Percentiles rank a stretch among this genome's conserved stretches.
Conservation (phyloP, 768 basidiomycete genomes). For the Paxillus rubicundulus region DNA sequence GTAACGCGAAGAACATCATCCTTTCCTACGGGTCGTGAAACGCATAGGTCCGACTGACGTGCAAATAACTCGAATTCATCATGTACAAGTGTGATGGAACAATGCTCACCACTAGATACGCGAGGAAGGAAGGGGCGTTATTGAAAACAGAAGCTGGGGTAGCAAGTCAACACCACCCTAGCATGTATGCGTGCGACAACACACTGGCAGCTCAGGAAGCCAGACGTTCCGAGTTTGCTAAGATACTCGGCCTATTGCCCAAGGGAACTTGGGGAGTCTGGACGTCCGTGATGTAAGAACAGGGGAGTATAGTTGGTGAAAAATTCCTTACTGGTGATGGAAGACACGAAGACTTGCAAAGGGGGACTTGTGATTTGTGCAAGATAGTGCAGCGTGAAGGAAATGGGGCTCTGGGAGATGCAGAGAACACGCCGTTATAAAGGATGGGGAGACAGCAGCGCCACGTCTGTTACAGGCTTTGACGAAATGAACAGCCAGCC, state of each 20-base stretch:
- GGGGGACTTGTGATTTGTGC: background rate
- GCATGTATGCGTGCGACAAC: too few species aligned
- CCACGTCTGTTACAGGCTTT: background rate
- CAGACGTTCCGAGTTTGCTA: too few species aligned
- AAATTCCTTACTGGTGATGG: too few species aligned
- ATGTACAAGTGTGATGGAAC: conserved; percentile 9
- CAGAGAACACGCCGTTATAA: background rate
- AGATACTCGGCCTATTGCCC: too few species aligned
- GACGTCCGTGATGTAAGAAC: too few species aligned
- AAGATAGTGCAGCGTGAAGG: background rate
- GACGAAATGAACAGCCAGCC: background rate
- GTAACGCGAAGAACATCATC: conserved; percentile 44
- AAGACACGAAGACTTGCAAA: too few species aligned
- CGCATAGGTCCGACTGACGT: conserved; percentile 55
- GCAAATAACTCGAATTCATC: conserved; percentile 56
- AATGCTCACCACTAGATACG: conserved; percentile 15
- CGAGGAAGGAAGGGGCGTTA: too few species aligned
- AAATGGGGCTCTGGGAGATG: background rate
- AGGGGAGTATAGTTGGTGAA: background rate
- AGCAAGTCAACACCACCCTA: background rate
- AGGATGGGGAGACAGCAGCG: background rate
- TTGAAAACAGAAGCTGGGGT: background rate
- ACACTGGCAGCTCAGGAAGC: too few species aligned
- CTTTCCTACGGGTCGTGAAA: conserved; percentile 26
- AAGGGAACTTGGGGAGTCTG: too few species aligned